Base-by-base conservation (phyloP, 352 stramenopile species). In the Phytophthora kernoviae region DNA sequence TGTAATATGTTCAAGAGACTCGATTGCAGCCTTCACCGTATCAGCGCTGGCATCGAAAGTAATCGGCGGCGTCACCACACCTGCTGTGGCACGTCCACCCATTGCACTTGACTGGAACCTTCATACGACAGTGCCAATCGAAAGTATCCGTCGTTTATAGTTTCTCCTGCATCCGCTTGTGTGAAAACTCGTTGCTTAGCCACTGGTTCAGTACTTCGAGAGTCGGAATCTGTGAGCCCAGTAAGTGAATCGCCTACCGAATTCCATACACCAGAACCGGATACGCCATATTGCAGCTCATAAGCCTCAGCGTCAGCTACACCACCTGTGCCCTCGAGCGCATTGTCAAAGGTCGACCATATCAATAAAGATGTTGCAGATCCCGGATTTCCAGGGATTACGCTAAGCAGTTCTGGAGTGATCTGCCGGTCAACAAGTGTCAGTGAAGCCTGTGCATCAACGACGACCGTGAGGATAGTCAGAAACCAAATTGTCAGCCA, bases 1-100 rank as follows among this genome's bases (percentile, higher is more conserved):
- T 15, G 66, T 63, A 32, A 95, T 70, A 17, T 81, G 69, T 6
- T 88, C 81, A n/a, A 97, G 73, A 14, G 65, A 80, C 54, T 94
- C 74, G 30, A 97, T 68, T 22, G 81, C 84, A 5, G 62, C 37
- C 57, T 94, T 89, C 52, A 96, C 62, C 12, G 79, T 54, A 17
- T 53, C 51, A 30, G 72, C 81, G 27, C 66, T 87, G 27, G 88
- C 87, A 61, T 91, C 84, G 54, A 93, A 92, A 37, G 80, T 46
- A 48, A 97, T 94, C 15, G 58, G 64, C 12, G 73, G 66, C 22
- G 84, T 90, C 27, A 88, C 52, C 4, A 61, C 58, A 27, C 58
- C 63, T 48, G 58, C 37, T 1, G 34, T 52, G 0, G 57, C 33
- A 27, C 62, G 62, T 48, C 62, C 62, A n/a, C 62, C 62, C 15